Conservation (phyloP, 306 rosid species). For the Vigna nakashimae region DNA sequence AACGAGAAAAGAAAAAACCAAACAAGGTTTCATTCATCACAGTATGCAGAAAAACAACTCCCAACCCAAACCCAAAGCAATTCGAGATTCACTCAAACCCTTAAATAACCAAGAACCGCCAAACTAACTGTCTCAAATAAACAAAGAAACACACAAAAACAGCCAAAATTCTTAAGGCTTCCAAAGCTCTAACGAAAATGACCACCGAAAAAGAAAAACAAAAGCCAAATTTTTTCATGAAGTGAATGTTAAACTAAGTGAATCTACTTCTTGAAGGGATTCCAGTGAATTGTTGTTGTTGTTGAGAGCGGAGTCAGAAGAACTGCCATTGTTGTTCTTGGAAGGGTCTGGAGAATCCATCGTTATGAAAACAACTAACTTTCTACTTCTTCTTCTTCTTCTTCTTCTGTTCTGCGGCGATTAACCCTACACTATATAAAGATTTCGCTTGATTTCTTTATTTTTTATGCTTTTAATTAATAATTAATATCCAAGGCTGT, state of each 20-base stretch:
- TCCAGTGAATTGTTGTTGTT: constrained; percentile 26
- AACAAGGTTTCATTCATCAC: too few relatives aligned
- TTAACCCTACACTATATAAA: constrained; percentile 27
- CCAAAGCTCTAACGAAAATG: background rate
- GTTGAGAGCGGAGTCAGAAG: constrained; percentile 33
- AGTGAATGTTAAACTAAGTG: background rate
- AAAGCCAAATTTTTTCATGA: too few relatives aligned
- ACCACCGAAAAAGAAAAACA: background rate
- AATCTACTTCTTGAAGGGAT: constrained; percentile 60
- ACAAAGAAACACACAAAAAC: background rate
- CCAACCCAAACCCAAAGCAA: too few relatives aligned
- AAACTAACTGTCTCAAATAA: background rate
- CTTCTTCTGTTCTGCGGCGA: too few relatives aligned
- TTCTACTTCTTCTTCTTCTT: background rate
- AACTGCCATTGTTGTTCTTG: constrained; percentile 36
- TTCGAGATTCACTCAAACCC: too few relatives aligned
- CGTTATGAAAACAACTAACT: background rate
- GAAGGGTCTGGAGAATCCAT: constrained; percentile 64
- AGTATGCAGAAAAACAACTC: too few relatives aligned
- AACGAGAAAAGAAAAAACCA: too few relatives aligned
- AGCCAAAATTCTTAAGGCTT: background rate
- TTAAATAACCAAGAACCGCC: too few relatives aligned
- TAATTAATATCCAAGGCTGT: too few relatives aligned
- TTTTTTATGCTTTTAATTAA: background rate
- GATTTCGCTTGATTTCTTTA: background rate